Conservation (phyloP, 2,329 filamentous ascomycete genomes). For the Ophiostoma triangulosporum region DNA sequence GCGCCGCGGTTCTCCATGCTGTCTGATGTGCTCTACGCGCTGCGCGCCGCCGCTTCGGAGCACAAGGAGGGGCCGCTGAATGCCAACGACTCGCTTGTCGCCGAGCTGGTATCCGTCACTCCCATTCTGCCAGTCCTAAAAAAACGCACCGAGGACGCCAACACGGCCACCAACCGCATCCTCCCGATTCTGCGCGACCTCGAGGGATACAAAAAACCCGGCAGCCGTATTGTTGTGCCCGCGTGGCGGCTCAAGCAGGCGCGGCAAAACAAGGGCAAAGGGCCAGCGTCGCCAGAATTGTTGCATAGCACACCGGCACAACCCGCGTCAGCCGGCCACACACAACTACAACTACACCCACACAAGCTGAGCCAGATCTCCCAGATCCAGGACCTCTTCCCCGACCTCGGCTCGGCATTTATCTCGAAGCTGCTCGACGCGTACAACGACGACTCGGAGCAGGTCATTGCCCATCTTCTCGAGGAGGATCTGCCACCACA, state of each 20-base stretch:
- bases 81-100: constrained; percentile 58
- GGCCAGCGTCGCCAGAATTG: background rate
- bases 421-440: constrained; percentile 66
- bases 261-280: constrained; percentile 18
- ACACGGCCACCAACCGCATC: constrained; percentile 35
- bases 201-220: constrained; percentile 43
- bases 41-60: constrained; percentile 58
- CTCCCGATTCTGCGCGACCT: constrained; percentile 48
- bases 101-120: constrained; percentile 69
- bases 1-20: constrained; percentile 61
- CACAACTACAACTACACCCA: constrained; percentile 43
- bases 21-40: constrained; percentile 68
- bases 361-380: constrained; percentile 76
- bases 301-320: background rate
- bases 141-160: constrained; percentile 35
- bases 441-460: constrained; percentile 64
- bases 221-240: constrained; percentile 30
- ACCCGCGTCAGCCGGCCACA: background rate
- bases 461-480: constrained; percentile 68
- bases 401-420: constrained; percentile 72
- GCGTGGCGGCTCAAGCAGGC: constrained; percentile 34
- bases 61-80: constrained; percentile 43
- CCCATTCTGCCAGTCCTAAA: constrained; percentile 55
- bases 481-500: constrained; percentile 61
- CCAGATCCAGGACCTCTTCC: constrained; percentile 88